Evolutionary conservation across 148 eudicot species (phyloP), one percentile per base, ranked within the genome.

Genomic region (Chenopodium quinoa): DNA sequence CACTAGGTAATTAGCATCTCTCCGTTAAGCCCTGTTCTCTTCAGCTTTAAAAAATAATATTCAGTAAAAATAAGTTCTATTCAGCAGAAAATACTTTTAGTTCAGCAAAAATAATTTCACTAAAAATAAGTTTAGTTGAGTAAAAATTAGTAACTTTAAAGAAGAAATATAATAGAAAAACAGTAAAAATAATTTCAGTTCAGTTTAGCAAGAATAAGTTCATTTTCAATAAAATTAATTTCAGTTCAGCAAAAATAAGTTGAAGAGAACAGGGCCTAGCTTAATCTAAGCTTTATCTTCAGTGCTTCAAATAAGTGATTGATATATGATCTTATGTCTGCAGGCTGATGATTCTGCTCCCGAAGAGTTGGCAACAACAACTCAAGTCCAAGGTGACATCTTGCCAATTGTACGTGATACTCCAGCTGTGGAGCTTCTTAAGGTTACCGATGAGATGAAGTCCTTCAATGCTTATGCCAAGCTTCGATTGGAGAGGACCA

Each of bases 341-440:
- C 81, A 91, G 93, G 89, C 91, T 85, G 93, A 91, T 89, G 93
- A 91, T 67, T 91, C 90, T 60, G 52, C 89, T 48, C 82, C 89
- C 8, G 91, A 88, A 81, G 88, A 88, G 75, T 67, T 88, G 80
- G 85, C 89, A 23, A 88, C 80, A 1, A 89, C 90, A 9, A 88
- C 89, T 66, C 89, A 85, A 78, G 88, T 89, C 86, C 91, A 90
- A 63, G 91, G 88, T 65, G 60, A 84, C 44, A 76, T 40, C 87
- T 29, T 90, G 91, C 88, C 90, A 10, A 87, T 88, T 79, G 81
- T 27, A 4, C 63, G 80, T 37, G 87, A 82, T 73, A 77, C 70
- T 65, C 88, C 86, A 76, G 1, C 85, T 8, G 87, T 82, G 11
- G 91, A 87, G 79, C 89, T 88, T 79, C 91, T 86, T 5, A 89